phyloP scores from a whole-genome alignment of 148 eudicot genomes.

The Amaranthus palmeri region DNA sequence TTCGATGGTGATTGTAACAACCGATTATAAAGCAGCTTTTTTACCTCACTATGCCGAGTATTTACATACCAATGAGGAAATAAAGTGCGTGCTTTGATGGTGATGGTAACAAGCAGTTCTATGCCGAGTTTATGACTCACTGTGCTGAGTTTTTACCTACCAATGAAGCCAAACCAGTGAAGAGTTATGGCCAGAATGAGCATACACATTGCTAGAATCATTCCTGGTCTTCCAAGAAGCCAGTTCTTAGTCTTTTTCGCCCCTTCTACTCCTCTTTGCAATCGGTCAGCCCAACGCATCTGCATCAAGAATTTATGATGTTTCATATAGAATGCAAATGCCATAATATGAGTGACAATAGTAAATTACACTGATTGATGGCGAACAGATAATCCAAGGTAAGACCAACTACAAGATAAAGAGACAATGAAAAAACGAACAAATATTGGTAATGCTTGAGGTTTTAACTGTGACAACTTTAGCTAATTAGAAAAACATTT shows the following conservation, averaged over 20 bases:
- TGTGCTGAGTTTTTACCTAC: slow-evolving; percentile 33
- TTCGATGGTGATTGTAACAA: too few species aligned
- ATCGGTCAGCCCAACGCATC: slow-evolving; percentile 96
- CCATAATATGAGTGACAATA: background rate
- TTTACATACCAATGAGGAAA: slow-evolving; percentile 14
- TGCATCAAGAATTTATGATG: slow-evolving; percentile 26
- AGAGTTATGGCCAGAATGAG: slow-evolving; percentile 73
- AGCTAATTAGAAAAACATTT: too few species aligned
- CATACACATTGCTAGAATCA: slow-evolving; percentile 78
- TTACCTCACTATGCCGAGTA: too few species aligned
- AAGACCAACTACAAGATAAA: too few species aligned
- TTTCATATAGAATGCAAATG: background rate
- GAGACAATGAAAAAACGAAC: too few species aligned
- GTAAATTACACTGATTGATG: too few species aligned
- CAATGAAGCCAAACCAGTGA: slow-evolving; percentile 78
- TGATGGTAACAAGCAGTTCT: background rate
- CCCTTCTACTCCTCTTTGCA: slow-evolving; percentile 75
- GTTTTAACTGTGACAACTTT: too few species aligned
- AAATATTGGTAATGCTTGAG: too few species aligned
- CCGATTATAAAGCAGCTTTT: too few species aligned
- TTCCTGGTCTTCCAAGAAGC: slow-evolving; percentile 75
- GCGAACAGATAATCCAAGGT: too few species aligned
- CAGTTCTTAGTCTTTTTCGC: slow-evolving; percentile 86
- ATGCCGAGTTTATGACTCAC: background rate
- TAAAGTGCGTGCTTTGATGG: background rate